Conservation (phyloP, 1,139 yeast species). For the Blastobotrys petasosporus region DNA sequence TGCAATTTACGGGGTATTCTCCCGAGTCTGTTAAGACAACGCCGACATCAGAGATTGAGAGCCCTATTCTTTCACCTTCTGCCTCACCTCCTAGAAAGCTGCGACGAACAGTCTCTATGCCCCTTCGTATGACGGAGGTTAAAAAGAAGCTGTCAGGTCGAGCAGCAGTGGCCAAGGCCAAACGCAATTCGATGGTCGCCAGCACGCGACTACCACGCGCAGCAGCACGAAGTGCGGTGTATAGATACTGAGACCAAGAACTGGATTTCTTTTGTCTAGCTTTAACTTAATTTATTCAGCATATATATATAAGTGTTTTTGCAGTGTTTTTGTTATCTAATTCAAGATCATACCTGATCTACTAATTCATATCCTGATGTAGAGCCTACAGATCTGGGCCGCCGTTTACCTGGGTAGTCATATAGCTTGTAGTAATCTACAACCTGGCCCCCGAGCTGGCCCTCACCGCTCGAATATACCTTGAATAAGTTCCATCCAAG, state of each 20-base stretch:
- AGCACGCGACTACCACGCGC: no score
- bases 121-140: no score
- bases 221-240: no score
- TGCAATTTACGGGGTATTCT: conserved; percentile 1
- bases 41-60: neutral
- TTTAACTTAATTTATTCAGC: no score
- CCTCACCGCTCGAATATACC: conserved; percentile 27
- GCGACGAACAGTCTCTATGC: no score
- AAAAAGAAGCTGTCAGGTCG: no score
- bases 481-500: conserved; percentile 20
- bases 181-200: no score
- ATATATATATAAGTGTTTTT: no score
- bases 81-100: no score
- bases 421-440: conserved; percentile 35
- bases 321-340: neutral
- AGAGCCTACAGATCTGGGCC: neutral
- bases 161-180: no score
- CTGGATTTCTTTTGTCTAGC: no score
- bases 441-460: conserved; percentile 30
- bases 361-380: conserved; percentile 18
- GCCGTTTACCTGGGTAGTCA: conserved; percentile 27
- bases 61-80: neutral
- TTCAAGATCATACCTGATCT: conserved; percentile 7
- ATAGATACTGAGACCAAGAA: no score
- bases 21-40: neutral